Conservation (phyloP, 1,139 yeast species). For the Debaryomyces psychrophilus region DNA sequence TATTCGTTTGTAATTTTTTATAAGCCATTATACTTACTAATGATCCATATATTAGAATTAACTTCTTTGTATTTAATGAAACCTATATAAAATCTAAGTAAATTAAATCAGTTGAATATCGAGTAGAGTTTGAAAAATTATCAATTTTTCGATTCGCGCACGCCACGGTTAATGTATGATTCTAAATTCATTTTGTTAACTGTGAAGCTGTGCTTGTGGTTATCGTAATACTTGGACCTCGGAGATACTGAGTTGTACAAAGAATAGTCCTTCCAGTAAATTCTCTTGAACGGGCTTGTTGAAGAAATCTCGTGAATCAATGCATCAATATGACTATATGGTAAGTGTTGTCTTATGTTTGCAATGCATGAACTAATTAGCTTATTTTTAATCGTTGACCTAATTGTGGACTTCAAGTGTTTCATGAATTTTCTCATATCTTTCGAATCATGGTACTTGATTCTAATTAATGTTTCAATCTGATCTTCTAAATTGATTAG, state of each 20-base stretch:
- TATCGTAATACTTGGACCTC: slow-evolving; percentile 3
- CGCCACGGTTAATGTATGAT: slow-evolving; percentile 2
- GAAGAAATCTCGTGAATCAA: slow-evolving; percentile 33
- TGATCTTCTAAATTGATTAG: slow-evolving; percentile 44
- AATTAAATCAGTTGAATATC: not conserved
- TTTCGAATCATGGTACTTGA: slow-evolving; percentile 37
- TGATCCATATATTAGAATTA: not conserved
- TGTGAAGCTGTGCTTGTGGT: slow-evolving; percentile 3
- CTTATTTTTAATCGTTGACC: slow-evolving; percentile 31
- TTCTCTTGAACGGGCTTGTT: slow-evolving; percentile 32
- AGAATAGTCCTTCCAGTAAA: slow-evolving; percentile 29
- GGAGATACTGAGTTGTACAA: slow-evolving; percentile 10
- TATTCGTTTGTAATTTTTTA: slow-evolving; percentile 33
- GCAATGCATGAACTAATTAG: slow-evolving; percentile 16
- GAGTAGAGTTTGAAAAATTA: slow-evolving; percentile 7
- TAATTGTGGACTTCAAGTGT: slow-evolving; percentile 28
- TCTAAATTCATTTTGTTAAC: not conserved
- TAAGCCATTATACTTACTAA: slow-evolving; percentile 25
- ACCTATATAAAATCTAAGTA: not conserved
- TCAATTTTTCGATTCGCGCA: slow-evolving; percentile 11
- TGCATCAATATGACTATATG: slow-evolving; percentile 24
- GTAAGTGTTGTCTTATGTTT: not conserved
- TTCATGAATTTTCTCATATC: slow-evolving; percentile 31
- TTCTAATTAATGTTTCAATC: slow-evolving; percentile 39
- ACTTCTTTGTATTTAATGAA: not conserved